Evolutionary conservation across 768 basidiomycete species (phyloP).

Genomic region (Boletus edulis): DNA sequence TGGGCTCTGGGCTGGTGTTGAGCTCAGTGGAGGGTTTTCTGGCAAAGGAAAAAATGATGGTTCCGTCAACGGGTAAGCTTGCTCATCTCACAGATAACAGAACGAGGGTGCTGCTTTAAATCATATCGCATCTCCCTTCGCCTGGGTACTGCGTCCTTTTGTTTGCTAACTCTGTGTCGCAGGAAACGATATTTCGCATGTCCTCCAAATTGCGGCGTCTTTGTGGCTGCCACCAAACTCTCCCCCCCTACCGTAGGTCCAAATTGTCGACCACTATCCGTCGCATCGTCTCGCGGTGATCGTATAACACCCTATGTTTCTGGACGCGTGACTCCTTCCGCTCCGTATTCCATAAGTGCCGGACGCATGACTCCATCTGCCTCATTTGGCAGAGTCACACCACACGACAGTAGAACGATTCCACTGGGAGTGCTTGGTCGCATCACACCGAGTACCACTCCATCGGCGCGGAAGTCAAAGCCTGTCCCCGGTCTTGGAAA

Average conservation of each 20-base stretch:
- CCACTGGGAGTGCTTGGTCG: conserved; percentile 40
- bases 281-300: conserved; percentile 65
- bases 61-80: conserved; percentile 77
- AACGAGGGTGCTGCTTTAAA: not conserved
- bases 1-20: conserved; percentile 92
- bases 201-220: conserved; percentile 85
- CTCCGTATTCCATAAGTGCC: conserved; percentile 32
- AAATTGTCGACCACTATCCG: conserved; percentile 69
- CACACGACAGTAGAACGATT: conserved; percentile 30
- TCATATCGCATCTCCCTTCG: not conserved
- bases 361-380: conserved; percentile 61
- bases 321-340: conserved; percentile 47
- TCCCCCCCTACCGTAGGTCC: conserved; percentile 68
- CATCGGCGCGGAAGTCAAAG: conserved; percentile 31
- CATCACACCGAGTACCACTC: conserved; percentile 42
- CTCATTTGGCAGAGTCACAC: conserved; percentile 43
- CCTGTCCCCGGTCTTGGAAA: conserved; percentile 31
- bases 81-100: not conserved
- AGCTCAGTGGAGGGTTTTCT: conserved; percentile 77
- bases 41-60: conserved; percentile 98
- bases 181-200: conserved; percentile 87
- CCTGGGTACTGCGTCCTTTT: not conserved
- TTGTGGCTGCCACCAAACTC: conserved; percentile 80
- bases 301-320: conserved; percentile 42
- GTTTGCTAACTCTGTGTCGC: conserved; percentile 10